Evolutionary conservation across 177 flowering plant species (phyloP), one percentile per base, ranked within the genome.

Genomic region (Vitis hybrid): DNA sequence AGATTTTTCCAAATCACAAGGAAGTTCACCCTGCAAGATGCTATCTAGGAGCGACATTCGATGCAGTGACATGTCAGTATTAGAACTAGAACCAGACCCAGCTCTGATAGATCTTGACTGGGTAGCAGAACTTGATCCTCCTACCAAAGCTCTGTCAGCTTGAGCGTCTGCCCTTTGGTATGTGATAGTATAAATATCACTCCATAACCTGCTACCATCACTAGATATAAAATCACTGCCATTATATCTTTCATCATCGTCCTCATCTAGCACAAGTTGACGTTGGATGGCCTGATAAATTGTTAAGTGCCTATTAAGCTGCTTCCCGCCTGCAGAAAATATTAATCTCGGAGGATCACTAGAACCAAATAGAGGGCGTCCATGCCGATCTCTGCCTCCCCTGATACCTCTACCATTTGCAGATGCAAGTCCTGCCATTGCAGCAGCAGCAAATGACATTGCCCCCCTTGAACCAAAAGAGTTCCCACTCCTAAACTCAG

Each of bases 381-480:
- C 98, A 7, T 87, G 90, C 14, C 91, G 84, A 76, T 95, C 99
- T 79, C 99, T 80, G 56, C 88, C 84, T 69, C 90, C 96, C 77
- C 90, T 82, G 22, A 85, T 66, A 67, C 97, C 95, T 83, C 95
- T 83, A 68, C 86, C 84, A 74, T 88, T 87, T 15, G 86, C 86
- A 66, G 99, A 83, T 62, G 93, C 81, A 78, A 90, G 90, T 51
- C 97, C 98, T 76, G 97, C 93, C 97, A 90, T 95, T 15, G 99
- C 97, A 75, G 98, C 98, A 67, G 99, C 97, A 71, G 96, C 97
- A 87, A 91, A 95, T 65, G 97, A 91, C 94, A 95, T 85, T 45
- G 89, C 91, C 70, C 98, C 97, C 82, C 86, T 87, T 33, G 99
- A 86, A 73, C 88, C 88, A 76, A 80, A 89, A 60, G 94, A 81